Evolutionary conservation across 1,139 yeast genomes (phyloP).

Genomic region (Geotrichum citri-aurantii): DNA sequence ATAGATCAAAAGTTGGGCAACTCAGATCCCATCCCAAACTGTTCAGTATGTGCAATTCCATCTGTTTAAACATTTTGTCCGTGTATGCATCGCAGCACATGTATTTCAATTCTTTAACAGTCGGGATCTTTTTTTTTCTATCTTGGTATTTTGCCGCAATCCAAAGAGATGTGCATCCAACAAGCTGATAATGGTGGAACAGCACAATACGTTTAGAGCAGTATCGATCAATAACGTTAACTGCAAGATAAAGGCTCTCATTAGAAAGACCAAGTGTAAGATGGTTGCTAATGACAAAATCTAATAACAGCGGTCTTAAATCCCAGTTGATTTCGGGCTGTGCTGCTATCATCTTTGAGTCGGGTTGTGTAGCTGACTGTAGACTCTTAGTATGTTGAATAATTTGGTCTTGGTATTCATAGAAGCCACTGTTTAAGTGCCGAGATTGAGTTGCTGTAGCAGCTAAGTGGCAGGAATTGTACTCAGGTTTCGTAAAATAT

Average conservation of each 20-base stretch:
- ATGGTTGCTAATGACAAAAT: constrained; percentile 77
- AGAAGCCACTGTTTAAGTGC: not conserved
- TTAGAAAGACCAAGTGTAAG: constrained; percentile 72
- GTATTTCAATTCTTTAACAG: constrained; percentile 63
- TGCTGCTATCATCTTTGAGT: constrained; percentile 61
- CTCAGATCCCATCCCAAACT: constrained; percentile 80
- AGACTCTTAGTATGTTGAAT: not conserved
- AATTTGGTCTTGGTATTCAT: constrained; percentile 1
- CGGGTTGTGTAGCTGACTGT: constrained; percentile 22
- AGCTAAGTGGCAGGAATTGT: not conserved
- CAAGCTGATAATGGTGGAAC: constrained; percentile 75
- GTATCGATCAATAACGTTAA: constrained; percentile 85
- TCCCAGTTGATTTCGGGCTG: constrained; percentile 93
- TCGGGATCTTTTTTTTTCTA: constrained; percentile 75
- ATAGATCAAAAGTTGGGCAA: constrained; percentile 45
- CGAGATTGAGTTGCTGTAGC: not conserved
- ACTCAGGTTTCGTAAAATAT: not conserved
- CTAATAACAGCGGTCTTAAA: constrained; percentile 83
- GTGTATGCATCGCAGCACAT: constrained; percentile 84
- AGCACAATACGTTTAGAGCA: constrained; percentile 74
- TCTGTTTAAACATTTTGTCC: constrained; percentile 85
- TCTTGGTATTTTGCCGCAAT: constrained; percentile 95
- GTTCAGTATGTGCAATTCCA: constrained; percentile 86
- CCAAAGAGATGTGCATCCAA: constrained; percentile 84
- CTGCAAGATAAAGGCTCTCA: constrained; percentile 81